Base-by-base conservation (phyloP, 306 rosid species). In the Trichosanthes truncata region DNA sequence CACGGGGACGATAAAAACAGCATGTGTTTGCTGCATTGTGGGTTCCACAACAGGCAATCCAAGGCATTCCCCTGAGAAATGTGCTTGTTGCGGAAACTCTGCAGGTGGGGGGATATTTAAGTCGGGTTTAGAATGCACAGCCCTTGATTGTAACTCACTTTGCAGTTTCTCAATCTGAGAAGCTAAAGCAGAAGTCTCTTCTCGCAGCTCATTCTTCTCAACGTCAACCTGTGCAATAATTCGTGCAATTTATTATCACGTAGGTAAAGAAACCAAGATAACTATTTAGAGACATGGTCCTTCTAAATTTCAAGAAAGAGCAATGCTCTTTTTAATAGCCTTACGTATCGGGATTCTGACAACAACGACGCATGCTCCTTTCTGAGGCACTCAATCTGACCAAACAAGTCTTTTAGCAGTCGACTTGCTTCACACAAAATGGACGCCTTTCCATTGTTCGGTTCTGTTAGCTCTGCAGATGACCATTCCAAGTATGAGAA, bases 291-390 rank as follows among this genome's bases (percentile, higher is more conserved):
- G 7, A 52, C 2, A 38, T 7, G 51, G 21, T 51, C 55, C 35
- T 77, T 15, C n/a, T 74, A 5, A 26, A 29, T 17, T 74, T 12
- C 4, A 48, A 35, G 52, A 78, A 69, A 36, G 52, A 62, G 33
- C 5, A 41, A 38, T 14, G 7, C 0, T 26, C 40, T 10, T 23
- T 11, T 36, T n/a, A 76, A 40, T 36, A 52, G 55, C 40, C 97
- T 91, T 87, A 95, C 99, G 63, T 95, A 91, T 48, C 65, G 79
- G 35, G 96, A 90, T 87, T 91, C 98, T 20, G 93, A 90, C 85
- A 91, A 61, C 45, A 91, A 82, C 43, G 93, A 65, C 14, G 73
- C 82, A 2, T 92, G 84, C 87, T 90, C 94, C 82, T 88, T 89
- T 82, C 83, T 85, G 73, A 93, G 93, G 69, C 83, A 85, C 81